A percentile compares a stretch with the other conserved stretches of the same genome.
These are phyloP conservation scores for Physocladia obscura DNA, from an alignment of 192 early-diverging fungal species.

Conservation along the genomic window DNA sequence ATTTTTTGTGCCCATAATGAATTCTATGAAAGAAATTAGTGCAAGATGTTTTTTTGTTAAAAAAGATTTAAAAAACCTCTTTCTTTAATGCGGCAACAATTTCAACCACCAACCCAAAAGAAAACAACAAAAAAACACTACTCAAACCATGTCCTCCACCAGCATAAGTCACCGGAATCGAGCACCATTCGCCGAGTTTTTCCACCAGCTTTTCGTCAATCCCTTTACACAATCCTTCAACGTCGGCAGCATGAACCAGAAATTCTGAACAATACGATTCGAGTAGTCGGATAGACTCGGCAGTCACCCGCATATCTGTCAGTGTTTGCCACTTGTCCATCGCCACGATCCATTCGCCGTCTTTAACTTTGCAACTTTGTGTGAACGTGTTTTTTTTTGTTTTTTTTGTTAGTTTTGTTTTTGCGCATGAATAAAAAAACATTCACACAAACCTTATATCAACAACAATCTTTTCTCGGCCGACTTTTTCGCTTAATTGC, in stretches of 20 bases:
- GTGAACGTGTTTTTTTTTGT: too few relatives aligned
- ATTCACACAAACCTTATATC: slow-evolving; percentile 63
- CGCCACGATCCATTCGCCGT: slow-evolving; percentile 84
- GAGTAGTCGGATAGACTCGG: slow-evolving; percentile 57
- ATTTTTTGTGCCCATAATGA: slow-evolving; percentile 8
- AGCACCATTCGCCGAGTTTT: slow-evolving; percentile 77
- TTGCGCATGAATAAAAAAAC: neutral
- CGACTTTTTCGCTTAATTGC: slow-evolving; percentile 49
- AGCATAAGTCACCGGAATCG: slow-evolving; percentile 91
- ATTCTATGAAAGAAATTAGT: neutral
- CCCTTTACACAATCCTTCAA: slow-evolving; percentile 93
- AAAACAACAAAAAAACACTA: too few relatives aligned
- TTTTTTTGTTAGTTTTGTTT: neutral
- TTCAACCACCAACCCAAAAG: too few relatives aligned
- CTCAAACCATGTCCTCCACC: slow-evolving; percentile 66
- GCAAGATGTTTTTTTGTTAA: neutral
- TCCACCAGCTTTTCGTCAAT: slow-evolving; percentile 86
- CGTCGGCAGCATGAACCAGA: slow-evolving; percentile 95
- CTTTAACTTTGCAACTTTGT: slow-evolving; percentile 77
- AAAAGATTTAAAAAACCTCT: slow-evolving; percentile 46
- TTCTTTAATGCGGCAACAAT: slow-evolving; percentile 79
- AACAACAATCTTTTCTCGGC: slow-evolving; percentile 73
- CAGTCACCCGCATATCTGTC: slow-evolving; percentile 81
- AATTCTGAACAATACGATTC: slow-evolving; percentile 71
- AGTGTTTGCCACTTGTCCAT: slow-evolving; percentile 98